Conservation (phyloP, 2,329 filamentous ascomycete species). For the Pleomassaria siparia region DNA sequence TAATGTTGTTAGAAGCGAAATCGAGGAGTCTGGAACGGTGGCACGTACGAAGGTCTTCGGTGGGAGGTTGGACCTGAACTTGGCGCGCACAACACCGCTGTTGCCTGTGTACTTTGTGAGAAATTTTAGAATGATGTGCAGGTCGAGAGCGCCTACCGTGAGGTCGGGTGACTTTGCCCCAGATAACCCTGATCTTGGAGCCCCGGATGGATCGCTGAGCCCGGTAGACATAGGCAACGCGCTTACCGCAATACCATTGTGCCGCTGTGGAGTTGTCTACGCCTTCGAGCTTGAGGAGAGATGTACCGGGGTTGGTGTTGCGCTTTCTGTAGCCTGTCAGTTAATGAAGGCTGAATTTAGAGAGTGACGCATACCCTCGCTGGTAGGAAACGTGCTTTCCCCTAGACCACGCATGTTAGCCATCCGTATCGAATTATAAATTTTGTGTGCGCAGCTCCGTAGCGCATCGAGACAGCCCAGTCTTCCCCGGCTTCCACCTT, state of each 20-base stretch:
- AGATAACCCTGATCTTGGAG: slow-evolving; percentile 98
- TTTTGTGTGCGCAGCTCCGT: not conserved
- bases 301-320: slow-evolving; percentile 83
- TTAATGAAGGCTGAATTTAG: slow-evolving; percentile 10
- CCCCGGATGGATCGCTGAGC: slow-evolving; percentile 92
- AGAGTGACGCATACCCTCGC: slow-evolving; percentile 56
- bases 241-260: slow-evolving; percentile 96
- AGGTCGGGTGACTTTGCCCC: slow-evolving; percentile 90
- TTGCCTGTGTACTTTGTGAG: slow-evolving; percentile 64
- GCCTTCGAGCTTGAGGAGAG: slow-evolving; percentile 98
- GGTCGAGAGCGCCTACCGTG: slow-evolving; percentile 67
- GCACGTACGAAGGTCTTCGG: slow-evolving; percentile 86
- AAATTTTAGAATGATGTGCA: not conserved
- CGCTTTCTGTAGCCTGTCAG: slow-evolving; percentile 62
- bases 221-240: slow-evolving; percentile 98
- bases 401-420: slow-evolving; percentile 54
- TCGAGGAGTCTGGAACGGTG: slow-evolving; percentile 22
- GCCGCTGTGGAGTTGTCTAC: slow-evolving; percentile 88
- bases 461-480: not conserved
- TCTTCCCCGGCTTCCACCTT: not conserved
- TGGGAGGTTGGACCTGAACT: slow-evolving; percentile 95
- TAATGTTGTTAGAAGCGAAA: slow-evolving; percentile 9
- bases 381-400: slow-evolving; percentile 95
- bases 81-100: slow-evolving; percentile 95
- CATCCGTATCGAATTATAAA: not conserved